These are phyloP conservation scores for Sordariomycetes sp. DNA, from an alignment of 2,329 filamentous ascomycete genomes.

Conservation along the genomic window DNA sequence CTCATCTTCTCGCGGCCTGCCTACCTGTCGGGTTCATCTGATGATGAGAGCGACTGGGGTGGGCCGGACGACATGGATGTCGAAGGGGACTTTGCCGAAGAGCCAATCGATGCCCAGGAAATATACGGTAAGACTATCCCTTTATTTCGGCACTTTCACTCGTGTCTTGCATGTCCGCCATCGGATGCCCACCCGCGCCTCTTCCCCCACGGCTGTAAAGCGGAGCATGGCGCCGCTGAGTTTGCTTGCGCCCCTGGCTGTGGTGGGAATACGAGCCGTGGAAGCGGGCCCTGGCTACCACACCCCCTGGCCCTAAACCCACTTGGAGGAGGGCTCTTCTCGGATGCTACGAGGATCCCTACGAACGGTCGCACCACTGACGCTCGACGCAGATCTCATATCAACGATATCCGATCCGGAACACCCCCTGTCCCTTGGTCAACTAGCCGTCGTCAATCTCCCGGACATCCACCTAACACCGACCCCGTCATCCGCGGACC, in stretches of 20 bases:
- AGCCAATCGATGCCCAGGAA: constrained; percentile 93
- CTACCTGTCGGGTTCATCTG: constrained; percentile 20
- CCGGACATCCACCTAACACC: constrained; percentile 68
- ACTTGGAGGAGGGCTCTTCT: background rate
- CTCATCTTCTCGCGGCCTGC: constrained; percentile 31
- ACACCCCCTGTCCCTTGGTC: constrained; percentile 85
- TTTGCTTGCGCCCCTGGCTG: background rate
- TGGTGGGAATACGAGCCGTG: background rate
- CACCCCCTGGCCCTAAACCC: too few relatives aligned
- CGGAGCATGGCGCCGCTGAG: background rate
- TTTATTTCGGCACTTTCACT: background rate
- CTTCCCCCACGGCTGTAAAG: background rate
- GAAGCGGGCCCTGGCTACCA: too few relatives aligned
- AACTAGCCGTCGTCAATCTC: constrained; percentile 90
- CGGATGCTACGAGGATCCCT: background rate
- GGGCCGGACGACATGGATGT: constrained; percentile 10
- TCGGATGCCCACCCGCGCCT: background rate
- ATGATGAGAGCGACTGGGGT: constrained; percentile 14
- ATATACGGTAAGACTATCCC: constrained; percentile 58
- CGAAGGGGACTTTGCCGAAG: constrained; percentile 48
- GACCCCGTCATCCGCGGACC: constrained; percentile 14
- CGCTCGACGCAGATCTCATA: constrained; percentile 58
- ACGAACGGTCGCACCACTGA: constrained; percentile 15
- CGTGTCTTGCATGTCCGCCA: background rate
- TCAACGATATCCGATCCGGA: constrained; percentile 92